phyloP scores from a whole-genome alignment of 164 flowering plant genomes.

The Berberis vulgaris region DNA sequence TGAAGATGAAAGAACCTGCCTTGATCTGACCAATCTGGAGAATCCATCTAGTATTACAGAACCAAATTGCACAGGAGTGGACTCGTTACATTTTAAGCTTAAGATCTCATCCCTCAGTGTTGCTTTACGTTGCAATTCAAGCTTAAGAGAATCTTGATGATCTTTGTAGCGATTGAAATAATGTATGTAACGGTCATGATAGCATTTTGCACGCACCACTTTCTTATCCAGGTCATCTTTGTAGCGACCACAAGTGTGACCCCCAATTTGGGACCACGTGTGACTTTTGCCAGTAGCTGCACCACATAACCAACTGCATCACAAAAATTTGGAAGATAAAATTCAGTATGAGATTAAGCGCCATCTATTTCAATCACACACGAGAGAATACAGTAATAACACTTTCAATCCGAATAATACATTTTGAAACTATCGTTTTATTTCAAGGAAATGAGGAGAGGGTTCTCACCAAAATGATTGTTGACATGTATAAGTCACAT shows the following conservation, averaged over 20 bases:
- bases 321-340: neutral
- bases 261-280: constrained; percentile 35
- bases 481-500: constrained; percentile 65
- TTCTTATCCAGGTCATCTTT: constrained; percentile 25
- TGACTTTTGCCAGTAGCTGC: constrained; percentile 47
- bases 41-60: constrained; percentile 42
- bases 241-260: constrained; percentile 51
- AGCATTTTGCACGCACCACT: constrained; percentile 33
- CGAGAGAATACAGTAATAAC: no score
- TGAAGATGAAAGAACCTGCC: constrained; percentile 48
- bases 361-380: neutral
- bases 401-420: no score
- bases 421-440: no score
- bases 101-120: constrained; percentile 23
- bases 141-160: constrained; percentile 48
- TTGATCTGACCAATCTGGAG: constrained; percentile 41
- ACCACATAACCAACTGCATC: constrained; percentile 52
- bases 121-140: constrained; percentile 34
- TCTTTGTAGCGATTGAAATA: constrained; percentile 45
- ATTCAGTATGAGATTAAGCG: neutral
- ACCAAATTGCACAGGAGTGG: constrained; percentile 25
- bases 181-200: constrained; percentile 47
- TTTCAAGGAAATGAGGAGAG: neutral
- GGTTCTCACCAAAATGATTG: constrained; percentile 69
- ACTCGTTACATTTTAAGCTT: constrained; percentile 23